A percentile compares a stretch with the other conserved stretches of the same genome.
Conservation (phyloP, 2,329 filamentous ascomycete species). For the Ascocoryne sarcoides region DNA sequence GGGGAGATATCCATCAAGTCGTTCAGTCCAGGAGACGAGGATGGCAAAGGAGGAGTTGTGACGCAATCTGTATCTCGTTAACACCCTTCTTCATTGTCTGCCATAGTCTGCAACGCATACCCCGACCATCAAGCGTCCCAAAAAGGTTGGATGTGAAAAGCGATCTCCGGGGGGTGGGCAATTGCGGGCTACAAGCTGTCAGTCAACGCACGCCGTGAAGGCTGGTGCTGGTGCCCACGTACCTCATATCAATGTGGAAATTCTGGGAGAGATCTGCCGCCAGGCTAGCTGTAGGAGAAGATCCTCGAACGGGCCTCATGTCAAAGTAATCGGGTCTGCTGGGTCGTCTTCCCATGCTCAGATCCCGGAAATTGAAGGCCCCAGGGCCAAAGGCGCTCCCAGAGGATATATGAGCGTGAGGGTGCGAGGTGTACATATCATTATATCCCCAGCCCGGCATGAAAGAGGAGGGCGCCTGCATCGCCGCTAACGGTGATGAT, state of each 20-base stretch:
- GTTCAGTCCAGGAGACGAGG: constrained; percentile 69
- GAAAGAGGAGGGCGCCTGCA: constrained; percentile 70
- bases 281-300: constrained; percentile 83
- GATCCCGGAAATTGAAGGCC: constrained; percentile 67
- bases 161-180: constrained; percentile 74
- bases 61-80: constrained; percentile 51
- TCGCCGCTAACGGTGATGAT: constrained; percentile 86
- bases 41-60: constrained; percentile 75
- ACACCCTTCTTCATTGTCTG: constrained; percentile 27
- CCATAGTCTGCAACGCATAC: constrained; percentile 38
- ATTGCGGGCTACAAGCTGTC: constrained; percentile 54
- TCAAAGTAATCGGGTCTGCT: constrained; percentile 71
- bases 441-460: constrained; percentile 50
- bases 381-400: constrained; percentile 49
- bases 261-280: constrained; percentile 95
- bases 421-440: constrained; percentile 44
- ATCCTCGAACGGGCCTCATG: constrained; percentile 67
- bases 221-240: constrained; percentile 24
- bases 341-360: constrained; percentile 58
- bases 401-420: constrained; percentile 40
- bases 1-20: constrained; percentile 94
- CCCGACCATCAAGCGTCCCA: constrained; percentile 28
- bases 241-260: constrained; percentile 95
- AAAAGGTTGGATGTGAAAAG: constrained; percentile 71
- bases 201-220: constrained; percentile 6